A percentile compares a stretch with the other conserved stretches of the same genome.
Conservation (phyloP, 108 stramenopile genomes). For the Stephanodiscus triporus region DNA sequence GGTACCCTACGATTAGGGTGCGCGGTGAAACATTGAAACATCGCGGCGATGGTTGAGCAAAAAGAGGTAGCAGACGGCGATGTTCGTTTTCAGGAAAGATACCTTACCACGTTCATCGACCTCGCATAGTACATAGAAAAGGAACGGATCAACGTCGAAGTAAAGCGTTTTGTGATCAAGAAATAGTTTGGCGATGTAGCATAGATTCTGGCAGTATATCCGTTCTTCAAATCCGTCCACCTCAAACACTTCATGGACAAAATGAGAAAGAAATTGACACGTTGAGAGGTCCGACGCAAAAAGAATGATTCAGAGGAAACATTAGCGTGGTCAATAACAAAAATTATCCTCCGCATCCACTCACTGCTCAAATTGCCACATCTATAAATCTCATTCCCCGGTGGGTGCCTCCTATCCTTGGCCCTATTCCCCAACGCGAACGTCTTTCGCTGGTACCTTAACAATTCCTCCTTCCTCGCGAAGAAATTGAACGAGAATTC, state of each 20-base stretch:
- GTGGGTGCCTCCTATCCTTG: slow-evolving; percentile 74
- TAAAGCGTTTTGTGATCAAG: slow-evolving; percentile 99
- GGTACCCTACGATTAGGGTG: slow-evolving; percentile 56
- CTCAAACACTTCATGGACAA: slow-evolving; percentile 53
- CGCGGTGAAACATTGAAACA: too few relatives aligned
- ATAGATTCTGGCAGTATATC: slow-evolving; percentile 98
- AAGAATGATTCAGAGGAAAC: neutral
- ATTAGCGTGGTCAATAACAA: slow-evolving; percentile 2
- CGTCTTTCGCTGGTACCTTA: slow-evolving; percentile 77
- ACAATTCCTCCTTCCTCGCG: slow-evolving; percentile 88
- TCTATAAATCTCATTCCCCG: slow-evolving; percentile 90
- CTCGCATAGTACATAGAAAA: slow-evolving; percentile 97
- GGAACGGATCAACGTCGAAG: slow-evolving; percentile 98
- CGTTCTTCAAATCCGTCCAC: slow-evolving; percentile 82
- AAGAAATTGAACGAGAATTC: slow-evolving; percentile 96
- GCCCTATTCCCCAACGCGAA: slow-evolving; percentile 27
- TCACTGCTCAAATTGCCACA: slow-evolving; percentile 68
- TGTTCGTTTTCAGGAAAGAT: neutral
- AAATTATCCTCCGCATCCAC: neutral
- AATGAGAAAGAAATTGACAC: neutral
- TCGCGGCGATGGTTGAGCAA: neutral
- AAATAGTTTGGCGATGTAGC: slow-evolving; percentile 98
- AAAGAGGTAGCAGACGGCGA: neutral
- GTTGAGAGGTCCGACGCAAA: neutral
- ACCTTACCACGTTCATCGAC: slow-evolving; percentile 76